Conservation (phyloP, 2,329 filamentous ascomycete species). For the Curvularia spicifera region DNA sequence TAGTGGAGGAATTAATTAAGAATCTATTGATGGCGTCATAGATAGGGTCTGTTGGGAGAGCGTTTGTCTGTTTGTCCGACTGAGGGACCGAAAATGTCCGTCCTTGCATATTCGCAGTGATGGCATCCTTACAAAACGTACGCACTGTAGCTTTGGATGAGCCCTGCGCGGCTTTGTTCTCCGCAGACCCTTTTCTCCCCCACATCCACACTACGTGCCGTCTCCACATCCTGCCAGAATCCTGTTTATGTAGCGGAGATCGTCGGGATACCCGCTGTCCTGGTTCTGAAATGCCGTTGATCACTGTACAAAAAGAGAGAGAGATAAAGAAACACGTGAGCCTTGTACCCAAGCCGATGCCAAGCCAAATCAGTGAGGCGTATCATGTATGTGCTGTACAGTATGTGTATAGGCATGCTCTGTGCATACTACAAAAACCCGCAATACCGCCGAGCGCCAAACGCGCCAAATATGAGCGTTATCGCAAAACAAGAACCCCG, state of each 20-base stretch:
- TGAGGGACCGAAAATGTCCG: too few relatives aligned
- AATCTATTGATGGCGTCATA: neutral
- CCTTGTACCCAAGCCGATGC: neutral
- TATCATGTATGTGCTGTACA: neutral
- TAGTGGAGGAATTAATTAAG: too few relatives aligned
- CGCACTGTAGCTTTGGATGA: too few relatives aligned
- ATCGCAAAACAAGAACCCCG: neutral
- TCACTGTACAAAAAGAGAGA: neutral
- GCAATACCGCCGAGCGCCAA: slow-evolving; percentile 4
- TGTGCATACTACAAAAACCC: neutral
- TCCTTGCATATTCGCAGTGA: too few relatives aligned
- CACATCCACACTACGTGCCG: neutral
- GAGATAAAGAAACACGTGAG: neutral
- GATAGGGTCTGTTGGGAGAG: neutral
- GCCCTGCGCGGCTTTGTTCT: neutral
- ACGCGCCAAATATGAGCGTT: slow-evolving; percentile 1
- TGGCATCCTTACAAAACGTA: too few relatives aligned
- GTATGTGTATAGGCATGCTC: neutral
- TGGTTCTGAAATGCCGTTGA: neutral
- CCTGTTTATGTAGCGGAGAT: neutral
- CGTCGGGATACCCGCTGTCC: neutral
- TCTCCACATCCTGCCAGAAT: neutral
- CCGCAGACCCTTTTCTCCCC: neutral
- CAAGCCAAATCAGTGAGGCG: neutral
- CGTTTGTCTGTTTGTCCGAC: too few relatives aligned